These are phyloP conservation scores for Candida schatavii DNA, from an alignment of 805 yeast genomes.

Conservation along the genomic window DNA sequence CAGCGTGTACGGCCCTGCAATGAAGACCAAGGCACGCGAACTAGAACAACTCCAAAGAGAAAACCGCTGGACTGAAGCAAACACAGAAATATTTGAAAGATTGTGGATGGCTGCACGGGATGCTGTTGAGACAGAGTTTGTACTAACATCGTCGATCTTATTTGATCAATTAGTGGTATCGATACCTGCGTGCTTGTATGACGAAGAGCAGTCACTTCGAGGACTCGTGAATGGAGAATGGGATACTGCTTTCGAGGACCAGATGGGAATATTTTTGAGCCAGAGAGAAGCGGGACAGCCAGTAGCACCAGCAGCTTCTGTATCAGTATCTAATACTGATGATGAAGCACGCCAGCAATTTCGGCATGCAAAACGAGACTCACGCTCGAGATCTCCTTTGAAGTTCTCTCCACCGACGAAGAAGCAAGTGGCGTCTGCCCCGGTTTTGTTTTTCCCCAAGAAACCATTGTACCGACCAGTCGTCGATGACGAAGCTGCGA, in stretches of 20 bases:
- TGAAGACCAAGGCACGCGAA: conserved; percentile 44
- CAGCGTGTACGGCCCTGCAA: conserved; percentile 52
- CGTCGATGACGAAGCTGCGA: conserved; percentile 16
- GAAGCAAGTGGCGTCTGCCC: conserved; percentile 7
- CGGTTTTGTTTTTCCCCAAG: too few species aligned
- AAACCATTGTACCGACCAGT: too few species aligned
- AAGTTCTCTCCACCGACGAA: conserved; percentile 16
- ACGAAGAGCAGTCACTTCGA: conserved; percentile 17
- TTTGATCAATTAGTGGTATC: conserved; percentile 52
- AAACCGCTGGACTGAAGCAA: conserved; percentile 54
- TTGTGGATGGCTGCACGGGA: conserved; percentile 44
- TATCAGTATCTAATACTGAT: too few species aligned
- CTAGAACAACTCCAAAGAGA: conserved; percentile 47
- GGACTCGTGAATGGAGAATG: conserved; percentile 31
- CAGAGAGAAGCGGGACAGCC: too few species aligned
- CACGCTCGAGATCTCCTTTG: conserved; percentile 22
- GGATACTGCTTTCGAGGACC: conserved; percentile 33
- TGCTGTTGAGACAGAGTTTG: conserved; percentile 49
- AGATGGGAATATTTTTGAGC: too few species aligned
- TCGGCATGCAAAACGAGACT: conserved; percentile 10
- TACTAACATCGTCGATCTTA: conserved; percentile 53
- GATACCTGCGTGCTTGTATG: too few species aligned
- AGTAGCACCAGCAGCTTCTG: too few species aligned
- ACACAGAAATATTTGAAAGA: conserved; percentile 40
- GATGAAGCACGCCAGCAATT: too few species aligned